phyloP scores from a whole-genome alignment of 805 yeast species.

The Pichia cabralensis region DNA sequence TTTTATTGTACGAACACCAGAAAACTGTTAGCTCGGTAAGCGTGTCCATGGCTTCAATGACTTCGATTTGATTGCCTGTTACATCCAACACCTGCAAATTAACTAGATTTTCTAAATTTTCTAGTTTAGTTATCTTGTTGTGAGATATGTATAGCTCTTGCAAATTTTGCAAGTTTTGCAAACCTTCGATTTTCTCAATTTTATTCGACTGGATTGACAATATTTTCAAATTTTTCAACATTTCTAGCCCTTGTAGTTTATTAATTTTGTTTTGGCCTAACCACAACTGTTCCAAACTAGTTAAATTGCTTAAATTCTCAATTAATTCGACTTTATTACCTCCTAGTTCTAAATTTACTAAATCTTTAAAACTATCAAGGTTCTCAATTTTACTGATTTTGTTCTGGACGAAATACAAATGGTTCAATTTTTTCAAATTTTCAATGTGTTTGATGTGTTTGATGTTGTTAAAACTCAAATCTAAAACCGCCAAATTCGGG shows the following conservation, averaged over 20 bases:
- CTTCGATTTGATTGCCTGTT: conserved; percentile 59
- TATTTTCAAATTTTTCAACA: conserved; percentile 53
- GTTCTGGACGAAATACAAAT: conserved; percentile 82
- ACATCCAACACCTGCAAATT: conserved; percentile 72
- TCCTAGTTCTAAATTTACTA: conserved; percentile 77
- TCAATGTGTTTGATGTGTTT: conserved; percentile 75
- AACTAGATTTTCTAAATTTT: conserved; percentile 61
- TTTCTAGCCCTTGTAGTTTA: conserved; percentile 50
- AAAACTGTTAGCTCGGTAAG: conserved; percentile 71
- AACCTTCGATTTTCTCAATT: conserved; percentile 68
- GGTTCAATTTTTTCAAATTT: conserved; percentile 47
- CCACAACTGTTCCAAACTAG: conserved; percentile 70
- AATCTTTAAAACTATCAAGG: conserved; percentile 41
- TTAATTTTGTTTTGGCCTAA: conserved; percentile 78
- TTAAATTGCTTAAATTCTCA: conserved; percentile 46
- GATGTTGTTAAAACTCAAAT: conserved; percentile 83
- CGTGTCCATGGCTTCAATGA: conserved; percentile 56
- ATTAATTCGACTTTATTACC: conserved; percentile 67
- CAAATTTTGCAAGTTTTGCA: conserved; percentile 58
- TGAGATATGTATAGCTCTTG: conserved; percentile 86
- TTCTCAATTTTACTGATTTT: conserved; percentile 65
- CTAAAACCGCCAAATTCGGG: conserved; percentile 48
- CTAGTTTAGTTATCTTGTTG: conserved; percentile 66
- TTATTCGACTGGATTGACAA: conserved; percentile 85
- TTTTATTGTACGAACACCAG: conserved; percentile 80